Evolutionary conservation across 2,329 filamentous ascomycete species (phyloP), one percentile per base, ranked within the genome.

Genomic region (Bipolaris oryzae): DNA sequence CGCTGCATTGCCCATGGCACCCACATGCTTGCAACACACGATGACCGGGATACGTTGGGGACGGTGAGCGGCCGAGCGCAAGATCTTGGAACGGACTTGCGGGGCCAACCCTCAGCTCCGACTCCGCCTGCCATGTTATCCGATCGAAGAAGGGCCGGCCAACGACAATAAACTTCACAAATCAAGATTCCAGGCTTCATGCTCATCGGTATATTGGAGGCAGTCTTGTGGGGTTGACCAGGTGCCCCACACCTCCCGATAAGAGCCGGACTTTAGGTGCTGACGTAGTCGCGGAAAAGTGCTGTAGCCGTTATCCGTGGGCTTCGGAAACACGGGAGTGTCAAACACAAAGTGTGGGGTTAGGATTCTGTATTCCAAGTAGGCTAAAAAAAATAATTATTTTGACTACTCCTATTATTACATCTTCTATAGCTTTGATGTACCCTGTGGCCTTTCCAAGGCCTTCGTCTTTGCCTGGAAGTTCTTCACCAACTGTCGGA

Each of bases 401-500:
- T n/a, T n/a, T n/a, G n/a, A n/a, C n/a, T 13, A 23, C 23, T 43
- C 13, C 34, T 23, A n/a, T 2, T 10, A 23, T n/a, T 43, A 18
- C 34, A 15, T 28, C 34, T 11, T 23, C 56, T 72, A 82, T 45
- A 83, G 63, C 63, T 80, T 82, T 13, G 80, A 79, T 7, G 74
- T 76, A 0, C 77, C 78, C 41, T 70, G 66, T 11, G 72, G 68
- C 58, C 74, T 72, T 61, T 84, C 81, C 56, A 87, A 62, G 28
- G 79, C 78, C 66, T 82, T 83, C 2, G 81, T 85, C 75, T 87
- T 84, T 11, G 75, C 78, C 67, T 84, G 79, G 71, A 86, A 91
- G 45, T 89, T 84, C 79, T 91, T 90, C 35, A 89, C 86, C 55
- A 91, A 74, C 72, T 91, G 89, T 13, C 89, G 77, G 2, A 91